Evolutionary conservation across 768 basidiomycete genomes (phyloP).

Genomic region (Suillus clintonianus): DNA sequence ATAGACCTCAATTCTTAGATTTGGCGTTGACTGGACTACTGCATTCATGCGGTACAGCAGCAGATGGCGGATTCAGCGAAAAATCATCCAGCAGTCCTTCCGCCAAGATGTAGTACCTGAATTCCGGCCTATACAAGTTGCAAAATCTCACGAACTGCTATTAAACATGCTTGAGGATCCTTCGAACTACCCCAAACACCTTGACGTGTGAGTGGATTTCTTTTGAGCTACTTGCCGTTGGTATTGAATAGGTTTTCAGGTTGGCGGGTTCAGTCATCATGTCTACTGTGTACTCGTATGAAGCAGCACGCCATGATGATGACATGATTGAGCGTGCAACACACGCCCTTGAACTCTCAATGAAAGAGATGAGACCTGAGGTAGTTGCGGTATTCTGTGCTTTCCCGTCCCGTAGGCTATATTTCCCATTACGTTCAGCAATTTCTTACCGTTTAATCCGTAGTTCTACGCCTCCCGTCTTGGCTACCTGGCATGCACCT

Average conservation of each 20-base stretch:
- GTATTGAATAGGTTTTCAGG: neutral
- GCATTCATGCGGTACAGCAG: slow-evolving; percentile 14
- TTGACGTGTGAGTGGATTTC: neutral
- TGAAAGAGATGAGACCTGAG: neutral
- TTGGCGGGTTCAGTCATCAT: slow-evolving; percentile 6
- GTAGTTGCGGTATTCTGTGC: slow-evolving; percentile 2
- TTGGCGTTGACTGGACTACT: slow-evolving; percentile 10
- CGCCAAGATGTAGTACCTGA: slow-evolving; percentile 4
- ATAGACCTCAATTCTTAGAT: neutral
- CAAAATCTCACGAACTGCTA: neutral
- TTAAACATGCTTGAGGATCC: neutral
- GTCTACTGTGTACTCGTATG: slow-evolving; percentile 6
- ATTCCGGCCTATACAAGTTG: slow-evolving; percentile 1
- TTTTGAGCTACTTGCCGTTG: neutral
- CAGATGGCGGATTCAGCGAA: slow-evolving; percentile 17
- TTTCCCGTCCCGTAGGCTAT: slow-evolving; percentile 5
- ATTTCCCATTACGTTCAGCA: neutral
- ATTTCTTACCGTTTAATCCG: neutral
- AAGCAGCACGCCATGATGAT: neutral
- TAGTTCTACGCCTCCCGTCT: slow-evolving; percentile 7
- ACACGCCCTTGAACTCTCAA: neutral
- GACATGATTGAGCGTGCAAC: neutral
- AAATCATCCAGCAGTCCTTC: slow-evolving; percentile 12
- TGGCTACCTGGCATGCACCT: slow-evolving; percentile 13
- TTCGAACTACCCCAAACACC: neutral